phyloP scores from a whole-genome alignment of 1,284 basidiomycete species.

The Puccinia novopanici region DNA sequence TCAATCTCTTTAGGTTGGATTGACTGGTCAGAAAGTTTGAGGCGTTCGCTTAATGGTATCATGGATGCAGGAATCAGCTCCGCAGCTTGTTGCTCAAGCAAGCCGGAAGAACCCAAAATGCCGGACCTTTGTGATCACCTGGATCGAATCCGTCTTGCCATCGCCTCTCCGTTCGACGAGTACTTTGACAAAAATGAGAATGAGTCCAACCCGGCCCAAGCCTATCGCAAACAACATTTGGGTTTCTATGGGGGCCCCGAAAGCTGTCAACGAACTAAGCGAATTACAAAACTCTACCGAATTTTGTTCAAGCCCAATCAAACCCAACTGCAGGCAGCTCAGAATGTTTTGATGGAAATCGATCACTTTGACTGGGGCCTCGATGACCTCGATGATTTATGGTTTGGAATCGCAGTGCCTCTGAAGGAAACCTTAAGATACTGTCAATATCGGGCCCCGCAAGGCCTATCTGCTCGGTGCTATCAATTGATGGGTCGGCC shows the following conservation, averaged over 20 bases:
- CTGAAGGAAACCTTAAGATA: slow-evolving; percentile 46
- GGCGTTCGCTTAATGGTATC: slow-evolving; percentile 21
- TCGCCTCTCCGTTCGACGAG: slow-evolving; percentile 23
- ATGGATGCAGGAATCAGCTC: slow-evolving; percentile 3
- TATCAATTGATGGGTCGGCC: slow-evolving; percentile 48
- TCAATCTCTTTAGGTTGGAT: slow-evolving; percentile 39
- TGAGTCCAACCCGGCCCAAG: not conserved
- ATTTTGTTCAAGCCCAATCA: slow-evolving; percentile 28
- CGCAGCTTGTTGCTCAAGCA: not conserved
- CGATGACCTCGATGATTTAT: slow-evolving; percentile 46
- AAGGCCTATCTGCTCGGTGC: slow-evolving; percentile 31
- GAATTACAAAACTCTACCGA: slow-evolving; percentile 33
- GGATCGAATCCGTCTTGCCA: slow-evolving; percentile 28
- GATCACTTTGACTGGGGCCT: slow-evolving; percentile 37
- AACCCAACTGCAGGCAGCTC: slow-evolving; percentile 16
- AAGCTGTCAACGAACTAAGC: slow-evolving; percentile 30
- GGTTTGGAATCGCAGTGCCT: slow-evolving; percentile 38
- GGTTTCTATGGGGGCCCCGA: slow-evolving; percentile 41
- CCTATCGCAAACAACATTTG: not conserved
- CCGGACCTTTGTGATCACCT: slow-evolving; percentile 47
- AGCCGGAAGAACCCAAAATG: slow-evolving; percentile 35
- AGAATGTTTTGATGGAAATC: slow-evolving; percentile 43
- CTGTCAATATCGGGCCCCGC: slow-evolving; percentile 46
- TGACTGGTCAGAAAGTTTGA: slow-evolving; percentile 44
- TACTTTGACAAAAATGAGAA: slow-evolving; percentile 11